These are phyloP conservation scores for Eucalyptus tenuipes DNA, from an alignment of 345 rosid species.

Conservation along the genomic window DNA sequence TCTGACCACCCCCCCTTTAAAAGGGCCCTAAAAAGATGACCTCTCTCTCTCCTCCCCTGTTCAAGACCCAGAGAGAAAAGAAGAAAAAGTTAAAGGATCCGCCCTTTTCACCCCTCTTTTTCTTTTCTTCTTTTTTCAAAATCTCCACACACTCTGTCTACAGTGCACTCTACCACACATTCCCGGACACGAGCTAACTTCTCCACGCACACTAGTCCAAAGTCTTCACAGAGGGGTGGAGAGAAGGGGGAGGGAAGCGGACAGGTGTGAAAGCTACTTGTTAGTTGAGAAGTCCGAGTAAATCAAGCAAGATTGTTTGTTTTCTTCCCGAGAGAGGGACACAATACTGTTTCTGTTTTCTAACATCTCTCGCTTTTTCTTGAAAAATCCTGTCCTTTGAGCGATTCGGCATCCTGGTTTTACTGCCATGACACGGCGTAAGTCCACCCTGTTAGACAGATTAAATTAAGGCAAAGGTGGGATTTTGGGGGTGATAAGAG, in stretches of 20 bases:
- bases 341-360: neutral
- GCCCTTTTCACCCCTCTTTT: neutral
- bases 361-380: neutral
- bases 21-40: neutral
- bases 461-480: neutral
- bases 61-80: neutral
- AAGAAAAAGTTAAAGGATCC: neutral
- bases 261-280: neutral
- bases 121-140: neutral
- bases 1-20: neutral
- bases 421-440: neutral
- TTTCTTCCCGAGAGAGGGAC: neutral
- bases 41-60: neutral
- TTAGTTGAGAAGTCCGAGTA: neutral
- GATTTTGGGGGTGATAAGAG: neutral
- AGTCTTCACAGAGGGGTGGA: neutral
- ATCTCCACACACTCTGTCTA: neutral
- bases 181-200: neutral
- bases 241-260: neutral
- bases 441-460: neutral
- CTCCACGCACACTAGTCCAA: neutral
- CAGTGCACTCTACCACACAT: neutral
- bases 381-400: neutral
- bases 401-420: neutral
- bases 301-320: neutral